These are phyloP conservation scores for Ascosphaera aggregata DNA, from an alignment of 2,329 filamentous ascomycete genomes.

Conservation along the genomic window DNA sequence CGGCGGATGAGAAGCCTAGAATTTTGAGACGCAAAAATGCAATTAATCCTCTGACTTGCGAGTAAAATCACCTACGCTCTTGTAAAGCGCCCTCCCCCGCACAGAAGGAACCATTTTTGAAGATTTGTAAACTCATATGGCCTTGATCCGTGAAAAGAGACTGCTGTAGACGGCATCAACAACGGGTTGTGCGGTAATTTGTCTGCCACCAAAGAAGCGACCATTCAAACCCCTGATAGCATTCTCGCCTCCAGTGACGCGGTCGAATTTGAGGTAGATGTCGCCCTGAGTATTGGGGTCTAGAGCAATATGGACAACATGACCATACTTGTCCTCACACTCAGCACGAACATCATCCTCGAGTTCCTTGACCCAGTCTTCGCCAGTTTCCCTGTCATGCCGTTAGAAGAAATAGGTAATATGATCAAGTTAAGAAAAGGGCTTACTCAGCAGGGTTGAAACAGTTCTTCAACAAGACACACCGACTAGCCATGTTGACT, in stretches of 20 bases:
- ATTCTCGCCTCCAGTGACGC: slow-evolving; percentile 84
- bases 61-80: background rate
- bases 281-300: slow-evolving; percentile 88
- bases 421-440: background rate
- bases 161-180: slow-evolving; percentile 98
- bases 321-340: slow-evolving; percentile 87
- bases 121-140: slow-evolving; percentile 31
- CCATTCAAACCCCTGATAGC: slow-evolving; percentile 96
- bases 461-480: slow-evolving; percentile 86
- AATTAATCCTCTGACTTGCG: background rate
- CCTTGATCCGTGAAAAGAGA: slow-evolving; percentile 70
- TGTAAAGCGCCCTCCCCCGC: background rate
- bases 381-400: slow-evolving; percentile 77
- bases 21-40: background rate
- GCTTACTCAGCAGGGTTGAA: slow-evolving; percentile 82
- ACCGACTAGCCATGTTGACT: slow-evolving; percentile 80
- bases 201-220: slow-evolving; percentile 77
- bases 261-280: slow-evolving; percentile 96
- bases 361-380: slow-evolving; percentile 76
- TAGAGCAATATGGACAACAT: slow-evolving; percentile 89
- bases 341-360: slow-evolving; percentile 84
- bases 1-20: background rate
- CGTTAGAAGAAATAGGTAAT: no score
- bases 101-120: background rate
- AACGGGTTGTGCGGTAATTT: slow-evolving; percentile 86